Base-by-base conservation (phyloP, 345 rosid genomes). In the Lepidium aucheri region DNA sequence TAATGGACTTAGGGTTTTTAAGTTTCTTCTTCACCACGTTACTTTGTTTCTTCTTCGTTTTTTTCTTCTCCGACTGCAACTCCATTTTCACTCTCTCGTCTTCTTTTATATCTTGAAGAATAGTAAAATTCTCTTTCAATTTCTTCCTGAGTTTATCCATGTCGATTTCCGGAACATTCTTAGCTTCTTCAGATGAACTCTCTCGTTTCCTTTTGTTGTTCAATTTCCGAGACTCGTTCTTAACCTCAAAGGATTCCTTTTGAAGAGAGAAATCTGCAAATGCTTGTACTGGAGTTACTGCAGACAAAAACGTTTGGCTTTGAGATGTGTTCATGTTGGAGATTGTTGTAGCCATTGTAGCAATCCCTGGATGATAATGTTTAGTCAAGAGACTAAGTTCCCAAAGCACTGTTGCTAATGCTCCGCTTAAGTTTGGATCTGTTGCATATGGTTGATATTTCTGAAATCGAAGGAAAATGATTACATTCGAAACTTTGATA, bases 341-440 rank as follows among this genome's bases (percentile, higher is more conserved):
- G 59, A 92, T 73, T 78, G 86, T 70, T 6, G 85, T 72, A 3
- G 89, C 89, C 58, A 80, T 40, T 0, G 84, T 63, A 5, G 95
- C 80, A 67, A 92, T 65, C n/a, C 88, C 46, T 4, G 95, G 93
- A 80, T 92, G 89, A 60, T 82, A 89, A 73, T 92, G 94, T 74
- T 79, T 81, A n/a, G 85, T 78, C 14, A 86, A 84, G 73, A 92
- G 94, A 65, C 74, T 77, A 52, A 92, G 86, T 52, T 92, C 98
- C 98, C 98, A 92, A 4, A 92, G 95, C 46, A 93, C 97, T 0
- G 97, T 82, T 70, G 96, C 89, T 42, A 93, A 85, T 5, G 97
- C 99, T 4, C 99, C 96, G 39, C 96, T 95, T 74, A 89, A 74
- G 74, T 83, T 95, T 16, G 97, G 99, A 51, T 94, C 95, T 9